Evolutionary conservation across 352 stramenopile genomes (phyloP).

Genomic region (Phytophthora aleatoria): DNA sequence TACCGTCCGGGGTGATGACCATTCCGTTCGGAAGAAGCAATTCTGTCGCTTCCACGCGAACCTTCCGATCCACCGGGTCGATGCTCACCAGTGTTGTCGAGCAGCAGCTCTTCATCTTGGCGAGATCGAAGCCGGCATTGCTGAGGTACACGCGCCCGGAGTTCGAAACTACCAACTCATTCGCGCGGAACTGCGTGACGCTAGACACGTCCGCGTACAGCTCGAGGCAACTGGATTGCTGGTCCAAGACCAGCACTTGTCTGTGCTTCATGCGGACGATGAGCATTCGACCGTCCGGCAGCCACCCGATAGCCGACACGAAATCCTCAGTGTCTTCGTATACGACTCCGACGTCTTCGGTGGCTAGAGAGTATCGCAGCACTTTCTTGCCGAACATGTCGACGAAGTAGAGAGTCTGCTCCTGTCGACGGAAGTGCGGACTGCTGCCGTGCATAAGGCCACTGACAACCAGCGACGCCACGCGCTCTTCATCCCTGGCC

Average conservation of each 20-base stretch:
- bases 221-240: constrained; percentile 26
- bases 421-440: constrained; percentile 55
- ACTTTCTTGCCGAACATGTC: constrained; percentile 64
- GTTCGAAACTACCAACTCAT: constrained; percentile 58
- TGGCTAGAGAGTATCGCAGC: constrained; percentile 51
- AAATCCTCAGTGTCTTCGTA: constrained; percentile 52
- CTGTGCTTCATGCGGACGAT: constrained; percentile 36
- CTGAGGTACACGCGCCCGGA: constrained; percentile 56
- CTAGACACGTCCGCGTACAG: constrained; percentile 59
- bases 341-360: constrained; percentile 40
- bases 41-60: constrained; percentile 56
- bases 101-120: constrained; percentile 31
- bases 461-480: constrained; percentile 37
- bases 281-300: constrained; percentile 53
- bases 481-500: constrained; percentile 28
- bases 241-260: constrained; percentile 53
- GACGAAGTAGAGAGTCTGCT: constrained; percentile 67
- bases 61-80: constrained; percentile 37
- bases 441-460: constrained; percentile 60
- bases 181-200: constrained; percentile 55
- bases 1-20: constrained; percentile 67
- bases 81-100: constrained; percentile 68
- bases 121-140: constrained; percentile 67
- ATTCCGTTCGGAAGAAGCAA: constrained; percentile 66
- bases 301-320: constrained; percentile 60